Conservation (phyloP, 2,329 filamentous ascomycete species). For the Thermomyces lanuginosus region DNA sequence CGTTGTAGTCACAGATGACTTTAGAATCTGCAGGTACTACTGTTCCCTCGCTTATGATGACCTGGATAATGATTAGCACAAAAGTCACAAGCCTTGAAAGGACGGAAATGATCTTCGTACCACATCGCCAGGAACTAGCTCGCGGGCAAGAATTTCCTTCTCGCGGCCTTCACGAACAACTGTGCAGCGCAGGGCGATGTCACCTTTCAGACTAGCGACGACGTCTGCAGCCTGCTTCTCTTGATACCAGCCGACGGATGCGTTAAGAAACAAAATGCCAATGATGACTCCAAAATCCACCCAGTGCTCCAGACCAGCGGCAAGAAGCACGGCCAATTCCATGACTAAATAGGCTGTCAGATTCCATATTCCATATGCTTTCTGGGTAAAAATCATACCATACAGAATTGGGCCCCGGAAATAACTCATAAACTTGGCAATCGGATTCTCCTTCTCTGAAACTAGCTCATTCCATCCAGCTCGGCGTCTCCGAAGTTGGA, state of each 20-base stretch:
- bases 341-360: constrained; percentile 41
- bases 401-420: constrained; percentile 63
- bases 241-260: constrained; percentile 63
- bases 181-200: constrained; percentile 57
- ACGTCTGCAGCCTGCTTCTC: constrained; percentile 69
- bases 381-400: constrained; percentile 36
- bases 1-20: constrained; percentile 55
- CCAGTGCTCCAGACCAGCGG: constrained; percentile 59
- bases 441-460: constrained; percentile 62
- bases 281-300: constrained; percentile 64
- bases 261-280: constrained; percentile 58
- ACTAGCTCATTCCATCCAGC: constrained; percentile 57
- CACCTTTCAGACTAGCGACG: constrained; percentile 58
- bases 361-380: too few species aligned
- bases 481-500: constrained; percentile 45
- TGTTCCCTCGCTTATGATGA: constrained; percentile 54
- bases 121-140: constrained; percentile 62
- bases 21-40: constrained; percentile 54
- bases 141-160: constrained; percentile 50
- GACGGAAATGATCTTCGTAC: constrained; percentile 28
- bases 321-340: constrained; percentile 59
- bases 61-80: constrained; percentile 22
- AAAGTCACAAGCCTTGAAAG: constrained; percentile 8
- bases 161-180: constrained; percentile 51
- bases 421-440: constrained; percentile 57